Conservation (phyloP, 768 basidiomycete genomes). For the Russula ochroleuca region DNA sequence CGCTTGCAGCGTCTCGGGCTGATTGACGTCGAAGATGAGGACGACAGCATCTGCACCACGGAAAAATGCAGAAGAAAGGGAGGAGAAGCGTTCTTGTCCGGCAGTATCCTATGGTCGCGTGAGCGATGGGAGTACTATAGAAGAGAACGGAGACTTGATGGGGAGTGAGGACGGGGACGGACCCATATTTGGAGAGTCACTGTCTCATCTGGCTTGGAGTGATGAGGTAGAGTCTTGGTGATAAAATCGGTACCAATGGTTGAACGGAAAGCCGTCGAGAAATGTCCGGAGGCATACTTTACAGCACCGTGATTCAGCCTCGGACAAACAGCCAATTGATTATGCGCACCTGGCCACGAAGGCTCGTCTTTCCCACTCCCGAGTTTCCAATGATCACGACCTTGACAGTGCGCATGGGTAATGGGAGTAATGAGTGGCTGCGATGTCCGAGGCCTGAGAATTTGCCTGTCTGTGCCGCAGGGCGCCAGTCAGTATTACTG, state of each 20-base stretch:
- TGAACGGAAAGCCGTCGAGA: conserved; percentile 72
- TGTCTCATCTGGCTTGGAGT: conserved; percentile 47
- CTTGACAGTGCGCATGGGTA: conserved; percentile 65
- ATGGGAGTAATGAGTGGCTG: neutral
- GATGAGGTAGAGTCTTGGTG: conserved; percentile 64
- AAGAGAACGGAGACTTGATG: neutral
- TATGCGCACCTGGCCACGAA: conserved; percentile 61
- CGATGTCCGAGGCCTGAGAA: neutral
- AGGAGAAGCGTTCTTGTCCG: conserved; percentile 85
- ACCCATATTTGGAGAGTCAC: conserved; percentile 72
- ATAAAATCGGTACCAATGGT: conserved; percentile 92
- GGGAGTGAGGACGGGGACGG: conserved; percentile 26
- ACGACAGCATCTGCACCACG: conserved; percentile 79
- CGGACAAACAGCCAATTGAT: neutral
- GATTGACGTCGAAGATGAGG: conserved; percentile 76
- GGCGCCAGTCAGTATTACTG: neutral
- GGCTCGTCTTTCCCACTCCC: conserved; percentile 81
- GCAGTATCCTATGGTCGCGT: conserved; percentile 61
- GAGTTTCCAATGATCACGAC: conserved; percentile 77
- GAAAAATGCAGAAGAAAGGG: conserved; percentile 77
- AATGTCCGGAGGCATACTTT: conserved; percentile 72
- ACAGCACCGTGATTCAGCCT: neutral
- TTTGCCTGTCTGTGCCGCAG: neutral
- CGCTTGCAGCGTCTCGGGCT: conserved; percentile 53
- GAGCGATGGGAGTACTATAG: neutral